A percentile compares a stretch with the other conserved stretches of the same genome.
Conservation (phyloP, 192 early-diverging fungal genomes). For the Rhizophagus sp. region DNA sequence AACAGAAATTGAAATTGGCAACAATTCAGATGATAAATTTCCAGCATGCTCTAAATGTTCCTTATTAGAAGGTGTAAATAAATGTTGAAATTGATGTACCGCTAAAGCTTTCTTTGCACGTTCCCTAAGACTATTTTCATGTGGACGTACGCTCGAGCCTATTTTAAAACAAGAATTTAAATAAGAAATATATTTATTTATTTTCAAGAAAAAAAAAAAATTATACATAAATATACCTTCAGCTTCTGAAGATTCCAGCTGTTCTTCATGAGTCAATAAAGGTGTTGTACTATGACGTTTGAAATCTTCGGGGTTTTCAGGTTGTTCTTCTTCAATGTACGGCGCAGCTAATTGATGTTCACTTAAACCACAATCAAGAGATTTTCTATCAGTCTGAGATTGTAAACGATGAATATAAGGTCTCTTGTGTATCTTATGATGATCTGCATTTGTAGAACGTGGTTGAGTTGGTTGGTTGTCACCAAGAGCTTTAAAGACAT, state of each 20-base stretch:
- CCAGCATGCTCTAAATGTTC: neutral
- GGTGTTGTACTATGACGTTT: neutral
- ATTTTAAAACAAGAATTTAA: neutral
- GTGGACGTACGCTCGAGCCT: neutral
- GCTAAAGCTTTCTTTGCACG: neutral
- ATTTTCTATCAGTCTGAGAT: neutral
- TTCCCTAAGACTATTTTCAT: neutral
- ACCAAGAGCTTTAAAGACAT: neutral
- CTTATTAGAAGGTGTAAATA: neutral
- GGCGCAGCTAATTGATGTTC: constrained; percentile 16
- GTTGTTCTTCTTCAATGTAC: constrained; percentile 19
- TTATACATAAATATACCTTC: neutral
- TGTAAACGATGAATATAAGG: neutral
- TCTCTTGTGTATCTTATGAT: neutral
- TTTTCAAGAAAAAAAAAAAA: no score
- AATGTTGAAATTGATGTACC: neutral
- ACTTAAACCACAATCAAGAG: neutral
- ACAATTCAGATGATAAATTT: neutral
- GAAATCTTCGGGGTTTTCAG: constrained; percentile 16
- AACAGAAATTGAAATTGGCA: constrained; percentile 25
- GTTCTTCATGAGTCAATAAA: neutral
- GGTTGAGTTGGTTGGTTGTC: neutral
- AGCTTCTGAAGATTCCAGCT: neutral
- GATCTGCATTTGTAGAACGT: neutral
- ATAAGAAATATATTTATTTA: neutral